Base-by-base conservation (phyloP, 2,329 filamentous ascomycete species). In the Simplicillium sp. region DNA sequence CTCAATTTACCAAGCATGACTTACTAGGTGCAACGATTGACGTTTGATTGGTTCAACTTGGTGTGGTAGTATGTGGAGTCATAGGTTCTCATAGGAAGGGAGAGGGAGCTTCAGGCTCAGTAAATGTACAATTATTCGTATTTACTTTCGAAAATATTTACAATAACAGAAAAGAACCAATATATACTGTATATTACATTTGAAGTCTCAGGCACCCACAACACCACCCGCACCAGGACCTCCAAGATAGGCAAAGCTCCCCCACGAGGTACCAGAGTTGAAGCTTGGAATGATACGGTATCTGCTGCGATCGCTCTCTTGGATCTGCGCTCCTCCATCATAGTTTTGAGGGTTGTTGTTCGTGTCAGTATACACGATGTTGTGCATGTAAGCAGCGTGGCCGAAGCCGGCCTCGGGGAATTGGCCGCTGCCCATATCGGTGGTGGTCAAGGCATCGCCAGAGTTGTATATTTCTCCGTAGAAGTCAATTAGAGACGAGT, bases 401-500 rank as follows among this genome's bases (percentile, higher is more conserved):
- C 44, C 44, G n/a, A 39, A 42, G 3, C 49, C 48, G 2, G 31
- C 16, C 13, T 50, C 48, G 1, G 49, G 46, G 37, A 49, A 51
- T 40, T 48, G 39, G 36, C 49, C 49, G 36, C 48, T 52, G 28
- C 48, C 50, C 50, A 52, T 50, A 29, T 50, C 47, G 11, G 47
- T 50, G 13, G 41, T 46, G 6, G 47, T 49, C 37, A 47, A 11
- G 3, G 25, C n/a, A 9, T 40, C 13, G 25, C 40, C 47, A 38
- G 47, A 47, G 38, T 52, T 50, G 42, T 42, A 50, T 11, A 52
- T 39, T 25, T 52, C 50, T 18, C 48, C 50, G 32, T 45, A 52
- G 11, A 45, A 50, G 37, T 42, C 36, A 35, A 52, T 45, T 12
- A 36, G 18, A 13, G 43, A 37, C 3, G 48, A 37, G 29, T 47